Evolutionary conservation across 2,329 filamentous ascomycete species (phyloP), one percentile per base, ranked within the genome.

Genomic region (Verticillium zaregamsianum): DNA sequence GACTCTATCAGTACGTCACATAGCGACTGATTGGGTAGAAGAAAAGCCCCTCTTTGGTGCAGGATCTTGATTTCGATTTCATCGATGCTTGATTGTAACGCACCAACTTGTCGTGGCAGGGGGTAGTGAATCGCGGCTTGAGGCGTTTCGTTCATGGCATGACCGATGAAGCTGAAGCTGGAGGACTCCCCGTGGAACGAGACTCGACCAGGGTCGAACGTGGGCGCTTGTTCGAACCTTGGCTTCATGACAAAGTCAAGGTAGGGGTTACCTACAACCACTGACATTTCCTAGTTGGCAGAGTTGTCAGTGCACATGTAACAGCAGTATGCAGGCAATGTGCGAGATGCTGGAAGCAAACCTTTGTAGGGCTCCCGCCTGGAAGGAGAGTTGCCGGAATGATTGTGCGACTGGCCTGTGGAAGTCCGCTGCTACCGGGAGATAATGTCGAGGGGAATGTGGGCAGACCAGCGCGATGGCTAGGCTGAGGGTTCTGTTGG

Each of bases 41-140:
- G 78, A 72, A 98, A 98, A 11, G 94, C 94, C 8, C 94, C 94
- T 59, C 94, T 84, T 74, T 96, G 92, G 73, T 97, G 93, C 58
- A 98, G 79, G 60, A 98, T 97, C 66, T 97, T 93, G 69, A 98
- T 94, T 77, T 98, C 94, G 72, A 97, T 87, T 69, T 94, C 93
- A 75, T 98, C 94, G 66, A 97, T 81, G 74, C 97, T 93, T 23
- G 93, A 96, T 65, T 92, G 88, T 12, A 92, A 90, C 15, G 94
- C 94, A 67, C 92, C 85, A 35, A 97, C 88, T 70, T 94, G 96
- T 67, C 97, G 93, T 5, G 94, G 94, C 2, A 98, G 81, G 4
- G 94, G 94, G 70, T 98, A 98, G 74, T 98, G 94, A 17, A 98
- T 94, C 15, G 97, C 93, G 74, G 98, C 93, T 8, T 90, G 89